Evolutionary conservation across 2,329 filamentous ascomycete genomes (phyloP), one percentile per base, ranked within the genome.

Genomic region (Arthrobotrys sphaeroides): DNA sequence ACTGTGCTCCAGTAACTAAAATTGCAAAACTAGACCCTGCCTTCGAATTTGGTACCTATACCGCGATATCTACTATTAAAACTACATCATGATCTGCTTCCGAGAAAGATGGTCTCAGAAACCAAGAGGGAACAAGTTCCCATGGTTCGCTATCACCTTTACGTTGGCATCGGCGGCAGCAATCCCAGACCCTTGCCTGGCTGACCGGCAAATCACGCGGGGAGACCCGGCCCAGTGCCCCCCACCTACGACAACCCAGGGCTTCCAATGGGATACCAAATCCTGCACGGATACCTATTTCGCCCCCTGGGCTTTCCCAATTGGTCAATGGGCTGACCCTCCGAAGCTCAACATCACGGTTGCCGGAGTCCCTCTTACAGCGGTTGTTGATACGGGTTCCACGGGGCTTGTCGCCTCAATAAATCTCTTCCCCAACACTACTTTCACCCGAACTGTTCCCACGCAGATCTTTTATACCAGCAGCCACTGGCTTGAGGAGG

Each of bases 401-500:
- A 73, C 69, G 0, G 61, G 61, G 13, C 53, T 73, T 3, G 61
- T 73, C 16, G 69, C 69, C 4, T 61, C 60, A 12, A 73, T 73
- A 18, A 16, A 12, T 16, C 53, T 67, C 12, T 67, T 73, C 51
- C 61, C 69, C 1, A 61, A 62, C 26, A 24, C 45, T 16, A 73
- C 47, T 24, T 73, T 73, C 26, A 73, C 69, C 31, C 49, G 45
- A 16, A 18, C 57, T n/a, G 24, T 60, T 10, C 31, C 40, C n/a
- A 40, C 69, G 5, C 65, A 64, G 18, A 66, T 73, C 53, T 66
- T 67, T 28, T 73, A 73, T 43, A 67, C 31, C 16, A 73, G 69
- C 22, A 73, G 69, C 33, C 69, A 73, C 45, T 73, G 69, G 69
- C 61, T 73, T 43, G 69, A 73, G 43, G 69, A 73, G 57, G 69